Evolutionary conservation across 1,284 basidiomycete species (phyloP), one percentile per base, ranked within the genome.

Genomic region (Ganoderma boninense): DNA sequence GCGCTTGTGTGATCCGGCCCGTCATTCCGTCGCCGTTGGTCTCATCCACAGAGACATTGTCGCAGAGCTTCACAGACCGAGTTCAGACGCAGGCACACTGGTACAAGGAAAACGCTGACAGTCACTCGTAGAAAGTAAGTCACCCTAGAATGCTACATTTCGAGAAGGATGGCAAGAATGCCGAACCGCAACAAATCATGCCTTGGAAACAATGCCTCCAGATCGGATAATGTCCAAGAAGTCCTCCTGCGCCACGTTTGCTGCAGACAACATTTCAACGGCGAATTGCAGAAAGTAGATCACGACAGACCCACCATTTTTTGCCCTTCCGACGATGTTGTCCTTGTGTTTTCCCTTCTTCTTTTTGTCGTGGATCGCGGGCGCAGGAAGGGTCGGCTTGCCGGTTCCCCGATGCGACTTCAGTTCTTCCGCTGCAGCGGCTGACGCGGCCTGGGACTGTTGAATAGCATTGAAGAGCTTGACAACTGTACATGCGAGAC

Each of bases 401-500:
- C 93, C 93, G 14, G 88, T 85, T 4, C 94, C 94, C 75, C 91
- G 84, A 26, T 83, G 79, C 18, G 86, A 82, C 79, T 92, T 93
- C 64, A 85, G 77, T 69, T 89, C 86, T 77, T 90, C 89, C 32
- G 84, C 85, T 23, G 85, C 85, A 10, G 79, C 84, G 20, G 84
- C 79, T 1, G 87, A 83, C 7, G 86, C 86, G 10, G 85, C 81
- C 76, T 95, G 93, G 13, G 93, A 89, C 75, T 94, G 92, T 74
- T 95, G 94, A 65, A 95, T 92, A 2, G 87, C 89, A 76, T 95
- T 95, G 83, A 95, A 95, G 16, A 95, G 82, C 76, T 92, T 90
- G 14, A 95, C 93, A 59, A 95, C 93, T 95, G 66, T 5, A 23
- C 38, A 32, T 20, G 54, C 38, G 38, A 11, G 38, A 8, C 29